Evolutionary conservation across 1,139 yeast genomes (phyloP), one percentile per base, ranked within the genome.

Genomic region (Geotrichum phurueaensis): DNA sequence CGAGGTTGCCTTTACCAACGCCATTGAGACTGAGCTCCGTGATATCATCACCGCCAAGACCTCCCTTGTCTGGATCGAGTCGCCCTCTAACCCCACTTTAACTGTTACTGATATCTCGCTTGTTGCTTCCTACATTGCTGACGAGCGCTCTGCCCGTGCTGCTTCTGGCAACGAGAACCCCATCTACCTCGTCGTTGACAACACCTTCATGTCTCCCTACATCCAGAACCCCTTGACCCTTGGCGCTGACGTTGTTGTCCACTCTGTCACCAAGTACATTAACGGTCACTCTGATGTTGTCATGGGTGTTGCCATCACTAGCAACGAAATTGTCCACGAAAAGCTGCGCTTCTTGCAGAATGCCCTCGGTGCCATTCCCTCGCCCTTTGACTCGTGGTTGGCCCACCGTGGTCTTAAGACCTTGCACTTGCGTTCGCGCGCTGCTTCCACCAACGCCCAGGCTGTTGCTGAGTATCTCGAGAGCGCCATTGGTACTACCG

Each of bases 231-330:
- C 97, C 66, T 81, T 89, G 73, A 77, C 75, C 65, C 85, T 81
- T 68, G 97, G 97, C 65, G 96, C 96, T 60, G 96, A 89, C 72
- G 81, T 89, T 63, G 96, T 89, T 61, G 86, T 87, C 54, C 96
- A 89, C 78, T 87, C 96, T 29, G 96, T 89, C 66, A 89, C 96
- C 71, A 89, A 89, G 78, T 89, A 88, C 80, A 86, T 89, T 74
- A 89, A 89, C 73, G 96, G 97, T 66, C 97, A 89, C 78, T 87
- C 96, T 55, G 97, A 89, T 72, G 96, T 89, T 47, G 96, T 89
- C 62, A 83, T 89, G 81, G 97, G 97, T 70, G 86, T 87, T 58
- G 81, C 88, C 66, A 91, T 89, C 62, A 84, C 90, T 68, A 87
- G 84, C 79, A 75, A 76, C 68, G 84, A 82, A 63, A 79, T 74